Conservation (phyloP, 2,329 filamentous ascomycete genomes). For the Fusarium globosum region DNA sequence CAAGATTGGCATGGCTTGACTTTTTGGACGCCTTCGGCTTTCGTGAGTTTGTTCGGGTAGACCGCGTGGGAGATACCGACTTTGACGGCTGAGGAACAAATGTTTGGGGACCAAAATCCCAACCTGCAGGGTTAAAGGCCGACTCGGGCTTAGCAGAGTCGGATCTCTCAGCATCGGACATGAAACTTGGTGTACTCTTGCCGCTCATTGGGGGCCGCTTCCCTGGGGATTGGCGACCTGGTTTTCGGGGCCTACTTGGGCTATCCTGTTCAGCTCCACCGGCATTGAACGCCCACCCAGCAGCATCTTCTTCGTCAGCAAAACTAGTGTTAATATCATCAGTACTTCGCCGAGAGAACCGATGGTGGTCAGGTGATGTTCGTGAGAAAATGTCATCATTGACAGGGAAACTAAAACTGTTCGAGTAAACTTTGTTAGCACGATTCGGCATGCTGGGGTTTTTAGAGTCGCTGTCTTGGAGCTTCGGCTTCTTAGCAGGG, state of each 20-base stretch:
- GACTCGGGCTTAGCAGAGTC: conserved; percentile 46
- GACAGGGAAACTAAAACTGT: conserved; percentile 64
- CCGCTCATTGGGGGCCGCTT: conserved; percentile 43
- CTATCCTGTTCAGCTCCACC: conserved; percentile 52
- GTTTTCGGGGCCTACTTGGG: conserved; percentile 49
- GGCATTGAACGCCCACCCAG: conserved; percentile 64
- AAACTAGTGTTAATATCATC: conserved; percentile 73
- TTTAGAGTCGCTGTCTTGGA: neutral
- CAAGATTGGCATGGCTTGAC: conserved; percentile 58
- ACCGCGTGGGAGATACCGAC: conserved; percentile 59
- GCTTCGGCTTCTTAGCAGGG: conserved; percentile 28
- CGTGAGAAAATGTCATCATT: conserved; percentile 55
- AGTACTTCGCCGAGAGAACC: conserved; percentile 62
- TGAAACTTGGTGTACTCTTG: conserved; percentile 38
- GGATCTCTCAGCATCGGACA: conserved; percentile 37
- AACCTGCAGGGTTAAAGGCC: conserved; percentile 63
- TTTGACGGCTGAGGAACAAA: conserved; percentile 61
- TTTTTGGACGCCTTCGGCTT: conserved; percentile 69
- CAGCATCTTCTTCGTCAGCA: conserved; percentile 59
- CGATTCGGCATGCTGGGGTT: conserved; percentile 10
- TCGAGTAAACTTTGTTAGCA: conserved; percentile 48
- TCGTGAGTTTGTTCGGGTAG: conserved; percentile 61
- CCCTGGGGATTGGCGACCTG: conserved; percentile 55
- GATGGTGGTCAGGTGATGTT: conserved; percentile 51
- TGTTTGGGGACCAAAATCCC: conserved; percentile 66